Evolutionary conservation across 1,284 basidiomycete species (phyloP).

Genomic region (Irpex sp.): DNA sequence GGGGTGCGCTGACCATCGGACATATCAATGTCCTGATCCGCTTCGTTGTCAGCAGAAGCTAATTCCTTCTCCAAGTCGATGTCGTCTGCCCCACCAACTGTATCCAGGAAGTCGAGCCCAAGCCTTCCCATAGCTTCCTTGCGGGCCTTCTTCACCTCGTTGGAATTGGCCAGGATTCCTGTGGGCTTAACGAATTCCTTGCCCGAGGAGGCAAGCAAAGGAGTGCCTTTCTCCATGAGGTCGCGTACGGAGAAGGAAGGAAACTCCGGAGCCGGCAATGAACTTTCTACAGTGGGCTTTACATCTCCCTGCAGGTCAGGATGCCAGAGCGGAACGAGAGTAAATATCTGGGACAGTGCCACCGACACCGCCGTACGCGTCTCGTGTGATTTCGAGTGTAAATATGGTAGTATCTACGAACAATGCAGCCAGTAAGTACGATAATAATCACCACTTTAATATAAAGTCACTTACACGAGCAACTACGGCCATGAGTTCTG

Average conservation of each 20-base stretch:
- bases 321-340: conserved; percentile 79
- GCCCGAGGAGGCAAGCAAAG: conserved; percentile 81
- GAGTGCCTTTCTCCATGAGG: conserved; percentile 68
- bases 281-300: conserved; percentile 17
- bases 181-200: conserved; percentile 76
- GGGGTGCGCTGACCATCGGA: conserved; percentile 3
- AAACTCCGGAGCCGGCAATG: conserved; percentile 48
- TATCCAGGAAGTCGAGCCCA: conserved; percentile 77
- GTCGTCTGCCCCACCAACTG: conserved; percentile 58
- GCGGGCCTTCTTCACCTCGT: conserved; percentile 75
- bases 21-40: conserved; percentile 33
- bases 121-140: conserved; percentile 79
- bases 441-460: neutral
- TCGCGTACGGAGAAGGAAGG: conserved; percentile 71
- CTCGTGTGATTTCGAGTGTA: conserved; percentile 85
- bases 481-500: conserved; percentile 78
- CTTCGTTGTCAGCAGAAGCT: conserved; percentile 48
- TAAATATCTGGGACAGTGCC: conserved; percentile 83
- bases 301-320: conserved; percentile 39
- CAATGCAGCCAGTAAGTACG: conserved; percentile 1
- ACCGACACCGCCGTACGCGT: conserved; percentile 81
- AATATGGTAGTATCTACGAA: conserved; percentile 73
- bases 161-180: conserved; percentile 61
- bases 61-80: conserved; percentile 81
- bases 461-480: conserved; percentile 51